phyloP scores from a whole-genome alignment of 768 basidiomycete genomes.

The Podaxis sp. region DNA sequence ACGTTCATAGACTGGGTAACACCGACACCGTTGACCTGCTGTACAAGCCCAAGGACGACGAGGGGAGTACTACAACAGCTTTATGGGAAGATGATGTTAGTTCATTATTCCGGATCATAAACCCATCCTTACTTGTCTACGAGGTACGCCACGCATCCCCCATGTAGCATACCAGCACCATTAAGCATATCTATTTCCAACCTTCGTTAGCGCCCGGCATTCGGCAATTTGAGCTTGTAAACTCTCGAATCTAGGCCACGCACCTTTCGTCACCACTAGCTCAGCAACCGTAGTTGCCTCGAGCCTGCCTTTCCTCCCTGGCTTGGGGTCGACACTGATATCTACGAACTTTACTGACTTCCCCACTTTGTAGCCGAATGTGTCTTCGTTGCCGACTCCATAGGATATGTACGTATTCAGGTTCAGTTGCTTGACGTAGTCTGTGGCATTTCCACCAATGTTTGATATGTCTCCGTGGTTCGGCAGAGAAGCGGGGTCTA shows the following conservation, averaged over 20 bases:
- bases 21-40: slow-evolving; percentile 67
- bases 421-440: slow-evolving; percentile 63
- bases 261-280: slow-evolving; percentile 61
- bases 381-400: slow-evolving; percentile 64
- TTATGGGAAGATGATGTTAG: neutral
- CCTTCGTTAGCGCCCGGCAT: neutral
- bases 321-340: slow-evolving; percentile 48
- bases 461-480: slow-evolving; percentile 53
- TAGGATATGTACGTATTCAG: slow-evolving; percentile 69
- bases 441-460: slow-evolving; percentile 63
- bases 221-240: slow-evolving; percentile 3
- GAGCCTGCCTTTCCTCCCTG: slow-evolving; percentile 48
- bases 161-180: slow-evolving; percentile 74
- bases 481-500: slow-evolving; percentile 65
- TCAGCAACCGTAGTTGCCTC: slow-evolving; percentile 66
- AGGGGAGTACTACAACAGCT: slow-evolving; percentile 71
- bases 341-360: slow-evolving; percentile 60
- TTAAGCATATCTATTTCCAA: slow-evolving; percentile 62
- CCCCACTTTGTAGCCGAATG: slow-evolving; percentile 63
- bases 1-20: slow-evolving; percentile 74
- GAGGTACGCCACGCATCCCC: slow-evolving; percentile 72
- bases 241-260: slow-evolving; percentile 23
- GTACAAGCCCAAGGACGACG: slow-evolving; percentile 61
- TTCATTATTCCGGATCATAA: neutral
- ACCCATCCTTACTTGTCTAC: slow-evolving; percentile 59